Base-by-base conservation (phyloP, 2,329 filamentous ascomycete genomes). In the Blastomyces silverae region DNA sequence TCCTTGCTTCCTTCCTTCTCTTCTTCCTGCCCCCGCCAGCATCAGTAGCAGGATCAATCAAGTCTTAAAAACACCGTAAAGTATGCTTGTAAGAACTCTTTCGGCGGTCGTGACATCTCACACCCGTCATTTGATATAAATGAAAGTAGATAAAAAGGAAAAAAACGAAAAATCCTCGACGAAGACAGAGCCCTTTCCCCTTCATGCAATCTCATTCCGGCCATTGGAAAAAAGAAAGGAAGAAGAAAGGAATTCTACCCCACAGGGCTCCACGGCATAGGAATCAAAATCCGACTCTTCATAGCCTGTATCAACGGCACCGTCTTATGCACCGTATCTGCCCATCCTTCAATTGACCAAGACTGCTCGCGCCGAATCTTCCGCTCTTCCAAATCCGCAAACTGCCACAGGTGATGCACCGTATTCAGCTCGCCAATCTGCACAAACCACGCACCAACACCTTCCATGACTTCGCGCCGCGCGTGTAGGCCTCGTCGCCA, bases 381-480 rank as follows among this genome's bases (percentile, higher is more conserved):
- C 69, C 94, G 87, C 80, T 97, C 94, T 78, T 97, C 92, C 66
- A 99, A 79, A 77, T 99, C 91, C 70, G 93, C 92, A 81, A 97
- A 99, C 76, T 99, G 94, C 94, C 94, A 99, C 28, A 99, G 84
- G 76, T 97, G 93, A 77, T 99, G 92, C 44, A 99, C 94, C 0
- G 92, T 97, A 81, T 99, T 99, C 68, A 99, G 83, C 63, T 97
- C 93, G 67, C 94, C 94, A 72, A 99, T 93, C 80, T 99, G 94
- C 52, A 97, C 93, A 73, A 99, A 99, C 94, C 94, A 99, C 7
- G 94, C 94, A 42, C 93, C 92, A 0, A 96, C 92, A 17, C 94
- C 94, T 78, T 99, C 94, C 94, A 99, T 99, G 64, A 97, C 93
- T 79, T 97, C 92, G 61, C 92, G 86, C 62, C 94, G 86, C 1